Base-by-base conservation (phyloP, 2,329 filamentous ascomycete genomes). In the Didymella sp. region DNA sequence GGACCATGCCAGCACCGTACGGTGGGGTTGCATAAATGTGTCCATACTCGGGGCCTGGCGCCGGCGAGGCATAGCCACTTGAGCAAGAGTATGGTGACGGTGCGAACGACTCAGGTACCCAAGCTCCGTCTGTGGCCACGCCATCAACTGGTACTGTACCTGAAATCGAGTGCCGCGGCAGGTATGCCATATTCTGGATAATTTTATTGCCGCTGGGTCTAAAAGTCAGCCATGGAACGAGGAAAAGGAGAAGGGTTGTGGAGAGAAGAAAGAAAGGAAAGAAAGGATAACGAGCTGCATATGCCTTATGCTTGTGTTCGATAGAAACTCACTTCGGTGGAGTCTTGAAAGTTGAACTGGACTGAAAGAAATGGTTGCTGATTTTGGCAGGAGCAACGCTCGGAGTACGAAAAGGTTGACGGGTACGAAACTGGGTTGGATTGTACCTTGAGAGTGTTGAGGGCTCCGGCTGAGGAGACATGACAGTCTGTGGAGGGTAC, bases 311-410 rank as follows among this genome's bases (percentile, higher is more conserved):
- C 9, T 44, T 48, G 22, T 19, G 66, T 64, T 62, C 61, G 49
- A 62, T 66, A 68, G 64, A 67, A 73, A 76, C 73, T 75, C 73
- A 76, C 73, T 73, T 74, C 53, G 63, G 60, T 66, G 43, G 48
- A 45, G 67, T 68, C 55, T 61, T 60, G 49, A 66, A 68, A 59
- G 22, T 57, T 42, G 66, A 65, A 73, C 63, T 69, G 59, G 68
- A 70, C 70, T 68, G 68, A 68, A 68, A 55, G 61, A 69, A 49
- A 68, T 60, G 56, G 70, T 59, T 66, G 59, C 66, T 68, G 63
- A 61, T 58, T 61, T 60, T 62, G 67, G 64, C 63, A 44, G 44
- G 25, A 31, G n/a, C 21, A 41, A 22, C 42, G 27, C 43, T 57
- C 8, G 72, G 69, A 66, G 73, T 72, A 54, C 68, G 68, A 62